Percentiles rank a stretch among this genome's conserved stretches.
These are phyloP conservation scores for Wallemia hederae DNA, from an alignment of 1,284 basidiomycete species.

Conservation along the genomic window DNA sequence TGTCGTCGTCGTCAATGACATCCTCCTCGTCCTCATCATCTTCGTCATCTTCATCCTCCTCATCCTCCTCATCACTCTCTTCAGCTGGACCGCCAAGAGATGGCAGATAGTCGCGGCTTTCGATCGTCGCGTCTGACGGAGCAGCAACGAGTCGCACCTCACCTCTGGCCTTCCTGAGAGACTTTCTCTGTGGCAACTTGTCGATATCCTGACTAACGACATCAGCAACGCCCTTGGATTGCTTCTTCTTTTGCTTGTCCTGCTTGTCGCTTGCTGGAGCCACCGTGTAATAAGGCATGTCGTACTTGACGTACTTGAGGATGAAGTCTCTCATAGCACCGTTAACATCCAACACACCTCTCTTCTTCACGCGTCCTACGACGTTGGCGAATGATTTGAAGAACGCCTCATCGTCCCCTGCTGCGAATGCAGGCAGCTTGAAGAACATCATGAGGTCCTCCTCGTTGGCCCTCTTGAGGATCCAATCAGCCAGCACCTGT, in stretches of 20 bases:
- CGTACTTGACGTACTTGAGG: slow-evolving; percentile 63
- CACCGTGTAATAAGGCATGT: slow-evolving; percentile 39
- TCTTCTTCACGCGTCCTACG: slow-evolving; percentile 53
- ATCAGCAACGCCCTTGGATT: not conserved
- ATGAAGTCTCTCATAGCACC: slow-evolving; percentile 55
- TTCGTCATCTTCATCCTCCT: not conserved
- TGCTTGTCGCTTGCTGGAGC: slow-evolving; percentile 7
- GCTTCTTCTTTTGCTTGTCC: not conserved
- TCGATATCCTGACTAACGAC: not conserved
- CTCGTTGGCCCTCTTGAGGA: slow-evolving; percentile 37
- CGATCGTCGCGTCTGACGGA: not conserved
- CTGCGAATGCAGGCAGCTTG: slow-evolving; percentile 53
- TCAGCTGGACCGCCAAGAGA: not conserved
- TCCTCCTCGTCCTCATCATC: not conserved
- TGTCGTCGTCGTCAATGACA: not conserved
- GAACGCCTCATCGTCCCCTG: slow-evolving; percentile 42
- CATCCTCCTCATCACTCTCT: not conserved
- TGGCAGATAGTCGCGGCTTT: not conserved
- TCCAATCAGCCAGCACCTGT: slow-evolving; percentile 35
- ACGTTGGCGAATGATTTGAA: slow-evolving; percentile 53
- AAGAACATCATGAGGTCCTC: slow-evolving; percentile 74
- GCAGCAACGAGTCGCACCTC: not conserved
- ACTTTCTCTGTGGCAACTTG: not conserved
- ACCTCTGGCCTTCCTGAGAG: not conserved
- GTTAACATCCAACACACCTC: slow-evolving; percentile 43